Conservation (phyloP, 176 grass and related monocot species). For the Elymus sibiricus region DNA sequence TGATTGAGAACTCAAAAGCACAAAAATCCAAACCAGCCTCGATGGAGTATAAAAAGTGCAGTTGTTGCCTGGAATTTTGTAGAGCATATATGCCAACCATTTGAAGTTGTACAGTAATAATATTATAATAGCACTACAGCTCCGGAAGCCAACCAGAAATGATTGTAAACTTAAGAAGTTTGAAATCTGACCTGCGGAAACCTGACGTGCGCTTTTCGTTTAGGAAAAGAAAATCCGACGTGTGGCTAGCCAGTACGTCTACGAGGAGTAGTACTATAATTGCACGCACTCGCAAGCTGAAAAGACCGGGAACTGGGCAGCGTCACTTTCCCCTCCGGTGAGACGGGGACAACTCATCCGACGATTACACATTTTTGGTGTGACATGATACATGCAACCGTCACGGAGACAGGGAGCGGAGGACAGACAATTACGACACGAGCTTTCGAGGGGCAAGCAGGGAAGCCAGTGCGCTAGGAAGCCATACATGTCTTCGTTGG, state of each 20-base stretch:
- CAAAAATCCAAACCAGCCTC: constrained; percentile 10
- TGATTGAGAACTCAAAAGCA: not conserved
- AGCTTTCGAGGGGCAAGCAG: not conserved
- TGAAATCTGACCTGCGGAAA: not conserved
- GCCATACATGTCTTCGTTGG: not conserved
- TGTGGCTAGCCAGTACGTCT: too few relatives aligned
- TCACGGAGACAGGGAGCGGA: not conserved
- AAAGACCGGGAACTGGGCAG: too few relatives aligned
- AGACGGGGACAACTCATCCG: too few relatives aligned
- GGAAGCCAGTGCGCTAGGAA: not conserved
- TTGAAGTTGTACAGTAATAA: too few relatives aligned
- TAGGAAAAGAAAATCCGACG: too few relatives aligned
- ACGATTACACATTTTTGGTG: not conserved
- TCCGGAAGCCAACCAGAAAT: too few relatives aligned
- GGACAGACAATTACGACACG: not conserved
- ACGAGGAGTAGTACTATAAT: too few relatives aligned
- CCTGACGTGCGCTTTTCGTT: not conserved
- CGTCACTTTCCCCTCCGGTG: too few relatives aligned
- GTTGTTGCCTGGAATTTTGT: not conserved
- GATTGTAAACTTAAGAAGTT: not conserved
- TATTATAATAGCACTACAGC: too few relatives aligned
- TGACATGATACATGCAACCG: not conserved
- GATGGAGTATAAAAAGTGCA: not conserved
- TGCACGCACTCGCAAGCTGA: too few relatives aligned
- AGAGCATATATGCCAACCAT: too few relatives aligned